These are phyloP conservation scores for Plasmodium fragile DNA, from an alignment of 169 alveolate genomes.

Conservation along the genomic window DNA sequence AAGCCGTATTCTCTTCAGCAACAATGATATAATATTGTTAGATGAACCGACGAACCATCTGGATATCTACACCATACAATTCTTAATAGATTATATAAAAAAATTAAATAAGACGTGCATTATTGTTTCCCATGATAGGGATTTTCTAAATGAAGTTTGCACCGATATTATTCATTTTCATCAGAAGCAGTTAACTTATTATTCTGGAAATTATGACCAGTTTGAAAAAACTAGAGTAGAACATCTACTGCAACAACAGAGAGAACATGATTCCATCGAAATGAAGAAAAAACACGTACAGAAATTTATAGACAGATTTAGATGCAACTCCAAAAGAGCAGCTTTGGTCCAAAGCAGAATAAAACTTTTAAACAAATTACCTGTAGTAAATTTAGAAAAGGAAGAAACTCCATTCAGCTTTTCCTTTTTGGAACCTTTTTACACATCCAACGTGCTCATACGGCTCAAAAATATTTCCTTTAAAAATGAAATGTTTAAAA, in stretches of 20 bases:
- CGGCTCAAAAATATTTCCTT: slow-evolving; percentile 83
- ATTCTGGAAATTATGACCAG: slow-evolving; percentile 95
- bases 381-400: slow-evolving; percentile 93
- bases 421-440: slow-evolving; percentile 92
- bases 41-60: slow-evolving; percentile 88
- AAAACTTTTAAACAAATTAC: slow-evolving; percentile 94
- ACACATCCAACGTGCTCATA: slow-evolving; percentile 90
- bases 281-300: slow-evolving; percentile 94
- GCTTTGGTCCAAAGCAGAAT: slow-evolving; percentile 96
- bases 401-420: slow-evolving; percentile 96
- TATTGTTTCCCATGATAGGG: slow-evolving; percentile 97
- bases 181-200: slow-evolving; percentile 89
- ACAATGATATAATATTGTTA: slow-evolving; percentile 79
- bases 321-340: slow-evolving; percentile 96
- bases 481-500: slow-evolving; percentile 76
- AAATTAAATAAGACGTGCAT: slow-evolving; percentile 93
- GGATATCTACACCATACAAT: slow-evolving; percentile 87
- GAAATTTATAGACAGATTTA: slow-evolving; percentile 95
- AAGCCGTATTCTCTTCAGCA: slow-evolving; percentile 90
- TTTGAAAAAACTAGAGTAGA: slow-evolving; percentile 94
- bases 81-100: slow-evolving; percentile 95
- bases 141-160: slow-evolving; percentile 95
- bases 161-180: slow-evolving; percentile 96
- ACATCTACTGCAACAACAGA: slow-evolving; percentile 88
- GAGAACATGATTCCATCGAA: slow-evolving; percentile 91